These are phyloP conservation scores for Phytophthora litchii DNA, from an alignment of 352 stramenopile species.

Conservation along the genomic window DNA sequence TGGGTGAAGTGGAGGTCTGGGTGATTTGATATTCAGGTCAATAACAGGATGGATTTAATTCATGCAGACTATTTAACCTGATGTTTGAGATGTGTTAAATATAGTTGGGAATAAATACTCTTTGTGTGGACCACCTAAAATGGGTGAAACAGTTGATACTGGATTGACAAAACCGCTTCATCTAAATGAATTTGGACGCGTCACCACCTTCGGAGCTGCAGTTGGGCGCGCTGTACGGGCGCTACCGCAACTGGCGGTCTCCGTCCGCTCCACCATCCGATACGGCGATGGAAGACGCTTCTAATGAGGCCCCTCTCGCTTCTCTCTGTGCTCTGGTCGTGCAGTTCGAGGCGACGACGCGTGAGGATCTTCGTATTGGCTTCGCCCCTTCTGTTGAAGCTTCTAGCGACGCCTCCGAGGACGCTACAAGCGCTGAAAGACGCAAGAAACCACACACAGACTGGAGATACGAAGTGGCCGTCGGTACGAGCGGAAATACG, in stretches of 20 bases:
- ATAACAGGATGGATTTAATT: neutral
- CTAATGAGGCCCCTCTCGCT: constrained; percentile 5
- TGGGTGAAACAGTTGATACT: constrained; percentile 1
- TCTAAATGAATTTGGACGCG: constrained; percentile 25
- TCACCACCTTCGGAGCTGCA: constrained; percentile 46
- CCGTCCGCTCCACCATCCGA: neutral
- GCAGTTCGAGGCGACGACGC: constrained; percentile 70
- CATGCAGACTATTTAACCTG: neutral
- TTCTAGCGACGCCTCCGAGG: constrained; percentile 13
- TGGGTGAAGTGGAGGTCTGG: neutral
- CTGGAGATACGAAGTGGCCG: constrained; percentile 69
- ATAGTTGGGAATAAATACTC: neutral
- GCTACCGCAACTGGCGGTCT: constrained; percentile 55
- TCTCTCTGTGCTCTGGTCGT: constrained; percentile 52
- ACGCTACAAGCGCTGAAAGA: constrained; percentile 4
- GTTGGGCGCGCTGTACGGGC: constrained; percentile 56
- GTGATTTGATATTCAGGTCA: neutral
- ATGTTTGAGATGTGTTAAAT: too few species aligned
- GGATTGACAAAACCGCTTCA: constrained; percentile 1
- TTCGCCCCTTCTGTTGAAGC: constrained; percentile 46
- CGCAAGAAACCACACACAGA: constrained; percentile 24
- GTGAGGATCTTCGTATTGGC: constrained; percentile 72
- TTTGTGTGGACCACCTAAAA: neutral
- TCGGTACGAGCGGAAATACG: constrained; percentile 78
- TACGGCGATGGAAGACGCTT: constrained; percentile 9